phyloP scores from a whole-genome alignment of 2,329 filamentous ascomycete genomes.

The Aspergillus sp. region DNA sequence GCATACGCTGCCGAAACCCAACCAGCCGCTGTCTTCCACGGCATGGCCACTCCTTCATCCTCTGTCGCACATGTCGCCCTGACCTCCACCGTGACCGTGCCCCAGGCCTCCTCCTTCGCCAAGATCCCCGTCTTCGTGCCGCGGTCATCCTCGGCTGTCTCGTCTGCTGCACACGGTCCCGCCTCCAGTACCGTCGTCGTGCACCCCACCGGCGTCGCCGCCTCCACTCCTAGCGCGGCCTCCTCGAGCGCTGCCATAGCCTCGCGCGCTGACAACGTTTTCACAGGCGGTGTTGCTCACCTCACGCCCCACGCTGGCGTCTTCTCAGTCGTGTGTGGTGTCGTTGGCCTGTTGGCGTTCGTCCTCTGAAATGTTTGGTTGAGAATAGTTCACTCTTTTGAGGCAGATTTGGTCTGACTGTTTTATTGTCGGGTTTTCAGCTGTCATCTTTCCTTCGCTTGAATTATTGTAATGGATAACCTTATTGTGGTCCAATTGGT shows the following conservation, averaged over 20 bases:
- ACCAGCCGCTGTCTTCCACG: not conserved
- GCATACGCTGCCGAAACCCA: no score
- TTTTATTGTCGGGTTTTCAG: not conserved
- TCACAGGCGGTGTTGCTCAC: conserved; percentile 24
- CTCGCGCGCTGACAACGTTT: conserved; percentile 31
- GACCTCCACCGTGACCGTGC: conserved; percentile 11
- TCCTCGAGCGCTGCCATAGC: not conserved
- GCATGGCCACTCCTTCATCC: not conserved
- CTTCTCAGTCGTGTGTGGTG: conserved; percentile 22
- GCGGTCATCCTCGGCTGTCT: not conserved
- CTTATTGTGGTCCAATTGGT: not conserved
- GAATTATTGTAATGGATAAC: no score
- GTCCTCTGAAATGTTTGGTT: conserved; percentile 21
- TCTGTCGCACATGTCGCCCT: not conserved
- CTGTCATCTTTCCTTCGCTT: no score
- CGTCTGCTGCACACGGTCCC: not conserved
- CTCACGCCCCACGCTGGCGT: conserved; percentile 21
- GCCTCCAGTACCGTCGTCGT: conserved; percentile 9
- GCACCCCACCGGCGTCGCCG: conserved; percentile 8
- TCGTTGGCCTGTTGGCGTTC: conserved; percentile 29
- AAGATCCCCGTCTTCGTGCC: conserved; percentile 31
- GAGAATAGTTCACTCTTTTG: not conserved
- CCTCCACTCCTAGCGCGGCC: not conserved
- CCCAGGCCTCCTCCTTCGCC: conserved; percentile 19
- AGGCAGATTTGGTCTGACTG: not conserved